phyloP scores from a whole-genome alignment of 2,329 filamentous ascomycete genomes.

The Metarhizium anisopliae region DNA sequence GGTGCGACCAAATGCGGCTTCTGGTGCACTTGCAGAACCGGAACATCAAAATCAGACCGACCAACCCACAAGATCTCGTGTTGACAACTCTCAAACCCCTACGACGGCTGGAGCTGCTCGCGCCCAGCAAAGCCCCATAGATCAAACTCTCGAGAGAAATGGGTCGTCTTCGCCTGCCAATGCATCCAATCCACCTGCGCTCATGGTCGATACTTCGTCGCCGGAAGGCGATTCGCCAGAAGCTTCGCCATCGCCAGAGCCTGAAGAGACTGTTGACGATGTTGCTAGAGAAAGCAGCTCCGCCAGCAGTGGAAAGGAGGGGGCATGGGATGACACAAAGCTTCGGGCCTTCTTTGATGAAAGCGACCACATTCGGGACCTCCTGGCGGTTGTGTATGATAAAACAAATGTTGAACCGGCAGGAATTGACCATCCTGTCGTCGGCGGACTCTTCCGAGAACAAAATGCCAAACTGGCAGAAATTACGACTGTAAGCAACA shows the following conservation, averaged over 20 bases:
- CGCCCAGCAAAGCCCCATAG: neutral
- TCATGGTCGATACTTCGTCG: constrained; percentile 63
- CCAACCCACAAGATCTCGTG: neutral
- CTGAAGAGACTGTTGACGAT: constrained; percentile 37
- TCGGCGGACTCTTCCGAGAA: constrained; percentile 71
- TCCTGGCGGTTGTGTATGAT: constrained; percentile 87
- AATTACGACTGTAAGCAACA: constrained; percentile 60
- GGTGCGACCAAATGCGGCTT: constrained; percentile 14
- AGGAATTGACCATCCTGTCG: constrained; percentile 76
- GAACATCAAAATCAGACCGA: constrained; percentile 3
- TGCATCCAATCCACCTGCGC: constrained; percentile 49
- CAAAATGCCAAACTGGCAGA: constrained; percentile 79
- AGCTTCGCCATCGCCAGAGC: constrained; percentile 56
- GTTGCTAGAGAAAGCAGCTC: constrained; percentile 26
- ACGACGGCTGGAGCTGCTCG: constrained; percentile 18
- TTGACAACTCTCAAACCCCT: constrained; percentile 17
- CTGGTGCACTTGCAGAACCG: neutral
- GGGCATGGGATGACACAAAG: constrained; percentile 77
- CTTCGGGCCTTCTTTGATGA: constrained; percentile 88
- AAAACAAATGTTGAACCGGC: constrained; percentile 75
- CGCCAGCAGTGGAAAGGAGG: constrained; percentile 25
- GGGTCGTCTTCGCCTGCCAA: constrained; percentile 17
- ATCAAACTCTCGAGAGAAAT: constrained; percentile 13
- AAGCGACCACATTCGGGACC: constrained; percentile 77
- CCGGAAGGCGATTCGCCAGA: constrained; percentile 57